phyloP scores from a whole-genome alignment of 1,284 basidiomycete genomes.

The Sanghuangporus weigelae region DNA sequence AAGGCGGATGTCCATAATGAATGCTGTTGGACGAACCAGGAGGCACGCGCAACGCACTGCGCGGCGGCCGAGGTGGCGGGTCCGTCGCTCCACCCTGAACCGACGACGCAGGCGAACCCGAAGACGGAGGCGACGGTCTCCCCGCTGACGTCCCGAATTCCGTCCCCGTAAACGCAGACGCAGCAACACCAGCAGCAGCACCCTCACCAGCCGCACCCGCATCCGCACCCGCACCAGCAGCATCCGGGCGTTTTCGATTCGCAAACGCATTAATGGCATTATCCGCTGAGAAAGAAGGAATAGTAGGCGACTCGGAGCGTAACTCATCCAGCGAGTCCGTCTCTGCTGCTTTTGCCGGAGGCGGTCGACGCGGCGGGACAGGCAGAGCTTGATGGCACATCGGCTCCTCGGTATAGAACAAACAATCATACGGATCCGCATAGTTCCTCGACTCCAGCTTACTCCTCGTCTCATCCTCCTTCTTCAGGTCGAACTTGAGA shows the following conservation, averaged over 20 bases:
- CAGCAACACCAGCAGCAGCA: not conserved
- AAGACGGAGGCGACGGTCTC: not conserved
- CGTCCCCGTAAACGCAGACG: not conserved
- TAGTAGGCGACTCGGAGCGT: constrained; percentile 25
- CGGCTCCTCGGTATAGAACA: constrained; percentile 9
- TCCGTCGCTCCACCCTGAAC: not conserved
- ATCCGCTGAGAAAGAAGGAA: constrained; percentile 29
- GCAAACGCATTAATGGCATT: constrained; percentile 28
- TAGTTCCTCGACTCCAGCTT: not conserved
- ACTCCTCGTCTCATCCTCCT: not conserved
- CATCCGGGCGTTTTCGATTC: constrained; percentile 1
- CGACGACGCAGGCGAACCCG: not conserved
- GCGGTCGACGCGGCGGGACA: constrained; percentile 29
- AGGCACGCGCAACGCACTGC: constrained; percentile 15
- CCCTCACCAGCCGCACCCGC: not conserved
- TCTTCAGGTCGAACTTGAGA: not conserved
- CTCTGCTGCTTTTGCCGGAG: constrained; percentile 16
- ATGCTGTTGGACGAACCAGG: not conserved
- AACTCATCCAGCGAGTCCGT: not conserved
- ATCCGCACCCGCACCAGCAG: constrained; percentile 3
- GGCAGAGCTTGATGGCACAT: constrained; percentile 25
- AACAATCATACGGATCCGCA: not conserved
- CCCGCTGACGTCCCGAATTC: not conserved
- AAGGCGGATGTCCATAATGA: not conserved
- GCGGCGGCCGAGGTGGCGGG: constrained; percentile 14